Conservation (phyloP, 306 rosid species). For the Cucurbita argyrosperma region DNA sequence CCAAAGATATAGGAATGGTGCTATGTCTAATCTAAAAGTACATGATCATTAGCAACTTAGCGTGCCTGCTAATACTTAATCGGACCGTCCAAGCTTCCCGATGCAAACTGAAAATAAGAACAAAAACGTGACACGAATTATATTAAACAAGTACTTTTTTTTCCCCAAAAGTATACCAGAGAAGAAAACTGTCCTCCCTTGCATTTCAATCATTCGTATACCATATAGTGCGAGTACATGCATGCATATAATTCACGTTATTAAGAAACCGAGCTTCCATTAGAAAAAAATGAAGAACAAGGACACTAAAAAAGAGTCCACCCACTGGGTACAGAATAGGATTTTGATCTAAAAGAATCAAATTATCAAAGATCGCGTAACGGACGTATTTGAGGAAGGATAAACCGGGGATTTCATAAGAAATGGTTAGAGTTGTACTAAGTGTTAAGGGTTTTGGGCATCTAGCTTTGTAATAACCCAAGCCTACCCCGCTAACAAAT, state of each 20-base stretch:
- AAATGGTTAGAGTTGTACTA: no score
- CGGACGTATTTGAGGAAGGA: no score
- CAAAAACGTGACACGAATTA: neutral
- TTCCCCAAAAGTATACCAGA: neutral
- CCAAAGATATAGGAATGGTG: slow-evolving; percentile 12
- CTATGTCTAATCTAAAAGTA: neutral
- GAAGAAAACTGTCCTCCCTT: neutral
- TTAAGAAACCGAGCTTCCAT: neutral
- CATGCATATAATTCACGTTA: neutral
- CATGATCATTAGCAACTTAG: neutral
- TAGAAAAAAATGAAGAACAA: neutral
- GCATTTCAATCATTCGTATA: neutral
- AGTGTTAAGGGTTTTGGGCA: no score
- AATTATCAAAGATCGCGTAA: neutral
- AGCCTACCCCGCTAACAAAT: no score
- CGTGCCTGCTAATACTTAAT: slow-evolving; percentile 49
- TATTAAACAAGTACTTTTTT: neutral
- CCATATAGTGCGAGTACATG: neutral
- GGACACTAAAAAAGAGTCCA: neutral
- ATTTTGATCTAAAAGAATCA: neutral
- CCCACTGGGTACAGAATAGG: neutral
- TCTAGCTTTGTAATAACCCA: no score
- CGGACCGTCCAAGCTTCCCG: slow-evolving; percentile 93
- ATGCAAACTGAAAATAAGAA: slow-evolving; percentile 62
- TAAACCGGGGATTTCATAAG: no score